Evolutionary conservation across 345 rosid genomes (phyloP).

Genomic region (Citrus sinensis): DVS_A1.0 CM039166.1:20884001-20884500

Average conservation of each 20-base stretch:
- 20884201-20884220: not conserved
- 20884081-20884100: slow-evolving; percentile 92
- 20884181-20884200: slow-evolving; percentile 97
- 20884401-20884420: not conserved
- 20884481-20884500: not conserved
- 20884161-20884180: slow-evolving; percentile 97
- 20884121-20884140: slow-evolving; percentile 75
- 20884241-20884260: not conserved
- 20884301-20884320: not conserved
- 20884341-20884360: not conserved
- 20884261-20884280: not conserved
- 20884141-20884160: slow-evolving; percentile 96
- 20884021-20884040: slow-evolving; percentile 84
- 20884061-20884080: slow-evolving; percentile 79
- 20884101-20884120: slow-evolving; percentile 95
- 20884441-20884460: not conserved
- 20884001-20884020: slow-evolving; percentile 78
- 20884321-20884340: not conserved
- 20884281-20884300: not conserved
- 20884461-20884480: not conserved
- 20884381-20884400: not conserved
- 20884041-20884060: slow-evolving; percentile 83
- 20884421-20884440: not conserved
- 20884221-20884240: not conserved
- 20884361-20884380: not conserved